A percentile compares a stretch with the other conserved stretches of the same genome.
Evolutionary conservation across 106 monocot genomes (phyloP).

Genomic region (Dioscorea alata): DNA sequence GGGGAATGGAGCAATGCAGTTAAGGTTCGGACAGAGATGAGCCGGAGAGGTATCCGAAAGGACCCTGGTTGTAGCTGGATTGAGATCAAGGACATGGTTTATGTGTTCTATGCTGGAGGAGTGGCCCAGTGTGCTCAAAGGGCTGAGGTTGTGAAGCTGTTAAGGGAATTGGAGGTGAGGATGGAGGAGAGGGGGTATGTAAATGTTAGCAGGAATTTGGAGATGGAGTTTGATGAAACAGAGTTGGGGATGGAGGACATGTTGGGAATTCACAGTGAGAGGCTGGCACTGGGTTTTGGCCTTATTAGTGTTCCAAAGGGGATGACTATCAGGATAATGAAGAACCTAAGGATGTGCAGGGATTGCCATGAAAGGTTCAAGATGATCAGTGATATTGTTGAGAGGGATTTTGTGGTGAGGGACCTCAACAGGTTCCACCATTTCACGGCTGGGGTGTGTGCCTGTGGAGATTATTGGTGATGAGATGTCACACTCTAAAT

Average conservation of each 20-base stretch:
- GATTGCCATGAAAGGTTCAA: conserved; percentile 83
- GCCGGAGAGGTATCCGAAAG: conserved; percentile 56
- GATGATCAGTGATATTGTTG: conserved; percentile 59
- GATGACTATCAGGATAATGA: conserved; percentile 73
- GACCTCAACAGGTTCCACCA: conserved; percentile 90
- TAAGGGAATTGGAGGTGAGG: conserved; percentile 52
- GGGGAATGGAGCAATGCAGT: conserved; percentile 44
- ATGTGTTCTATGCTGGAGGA: conserved; percentile 63
- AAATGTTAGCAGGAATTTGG: conserved; percentile 12
- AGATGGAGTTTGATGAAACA: conserved; percentile 1
- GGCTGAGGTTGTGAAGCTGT: conserved; percentile 28
- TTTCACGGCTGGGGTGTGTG: conserved; percentile 58
- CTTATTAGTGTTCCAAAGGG: conserved; percentile 48
- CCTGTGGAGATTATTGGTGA: conserved; percentile 87
- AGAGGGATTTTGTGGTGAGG: conserved; percentile 73
- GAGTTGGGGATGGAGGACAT: conserved; percentile 15
- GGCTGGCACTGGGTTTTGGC: conserved; percentile 67
- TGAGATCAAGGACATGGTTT: conserved; percentile 55
- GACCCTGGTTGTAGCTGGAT: conserved; percentile 80
- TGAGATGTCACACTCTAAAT: not conserved
- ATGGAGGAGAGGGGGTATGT: conserved; percentile 52
- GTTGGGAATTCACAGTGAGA: conserved; percentile 76
- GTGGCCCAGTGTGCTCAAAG: conserved; percentile 13
- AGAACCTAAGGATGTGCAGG: conserved; percentile 84
- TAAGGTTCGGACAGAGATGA: conserved; percentile 50